Evolutionary conservation across 2,329 filamentous ascomycete genomes (phyloP), one percentile per base, ranked within the genome.

Genomic region (Alternaria sp.): DNA sequence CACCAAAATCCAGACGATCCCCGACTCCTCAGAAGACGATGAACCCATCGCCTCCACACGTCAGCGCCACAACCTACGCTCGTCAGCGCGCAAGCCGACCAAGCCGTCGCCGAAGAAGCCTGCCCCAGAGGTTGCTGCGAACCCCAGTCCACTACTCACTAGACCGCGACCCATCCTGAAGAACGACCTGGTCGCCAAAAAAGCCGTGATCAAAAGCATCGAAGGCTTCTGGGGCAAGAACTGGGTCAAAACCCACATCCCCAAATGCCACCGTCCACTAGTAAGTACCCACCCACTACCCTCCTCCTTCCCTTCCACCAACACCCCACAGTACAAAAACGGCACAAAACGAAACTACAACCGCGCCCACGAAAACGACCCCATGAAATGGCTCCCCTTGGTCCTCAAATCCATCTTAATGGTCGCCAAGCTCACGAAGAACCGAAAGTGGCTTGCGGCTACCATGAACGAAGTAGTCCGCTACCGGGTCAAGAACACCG

Each of bases 401-500:
- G 66, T 75, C 3, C 70, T 78, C 12, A 76, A 76, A 53, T 66
- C 70, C 6, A 62, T 78, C 0, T 64, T 76, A 17, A 69, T 65
- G 57, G 61, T 77, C 9, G 71, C 73, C 2, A 66, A 68, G 32
- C 66, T 73, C 43, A 75, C 69, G 0, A 46, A 63, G 15, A 66
- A 75, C 50, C 74, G 72, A 45, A 45, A 40, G 9, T 68, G 62
- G 63, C 43, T 78, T 15, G 69, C 67, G 50, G 71, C 73, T 11
- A 67, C 70, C 0, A 77, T 77, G 68, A 61, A 62, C 4, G 68
- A 74, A 10, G 68, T 77, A 0, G 75, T 78, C 10, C 65, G 67
- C 6, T 73, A 77, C 53, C 72, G 75, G 2, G 77, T 74, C 56
- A 73, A 71, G 60, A 58, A 75, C 47, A 78, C 75, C 0, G 73